A percentile compares a stretch with the other conserved stretches of the same genome.
Conservation (phyloP, 306 rosid species). For the Trifolium subterraneum region DNA sequence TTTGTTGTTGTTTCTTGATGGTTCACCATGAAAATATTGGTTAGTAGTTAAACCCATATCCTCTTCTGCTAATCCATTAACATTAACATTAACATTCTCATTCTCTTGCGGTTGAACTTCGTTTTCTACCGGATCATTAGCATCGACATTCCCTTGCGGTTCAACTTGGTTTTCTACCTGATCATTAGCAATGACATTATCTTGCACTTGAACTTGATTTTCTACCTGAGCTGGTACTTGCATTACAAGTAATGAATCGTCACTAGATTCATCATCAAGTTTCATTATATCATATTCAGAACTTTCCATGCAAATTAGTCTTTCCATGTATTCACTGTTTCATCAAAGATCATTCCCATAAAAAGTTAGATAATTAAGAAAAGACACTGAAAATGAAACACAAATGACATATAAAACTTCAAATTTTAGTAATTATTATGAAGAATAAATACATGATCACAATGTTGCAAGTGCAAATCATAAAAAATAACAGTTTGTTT, state of each 20-base stretch:
- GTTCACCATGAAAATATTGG: background rate
- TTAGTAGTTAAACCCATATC: too few relatives aligned
- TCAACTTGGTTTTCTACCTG: too few relatives aligned
- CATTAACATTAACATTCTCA: too few relatives aligned
- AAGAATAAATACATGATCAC: too few relatives aligned
- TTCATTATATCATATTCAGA: background rate
- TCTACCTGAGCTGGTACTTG: background rate
- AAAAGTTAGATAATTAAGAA: conserved; percentile 33
- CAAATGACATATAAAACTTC: conserved; percentile 12
- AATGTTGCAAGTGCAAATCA: too few relatives aligned
- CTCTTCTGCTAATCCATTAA: too few relatives aligned
- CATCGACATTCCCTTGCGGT: too few relatives aligned
- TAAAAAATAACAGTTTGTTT: too few relatives aligned
- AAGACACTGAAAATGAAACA: background rate
- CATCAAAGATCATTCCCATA: conserved; percentile 43
- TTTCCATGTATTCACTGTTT: conserved; percentile 40
- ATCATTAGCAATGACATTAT: too few relatives aligned
- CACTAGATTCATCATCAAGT: background rate
- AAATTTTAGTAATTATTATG: background rate
- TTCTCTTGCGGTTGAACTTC: too few relatives aligned
- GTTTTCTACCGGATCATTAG: too few relatives aligned
- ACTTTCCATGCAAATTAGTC: conserved; percentile 50
- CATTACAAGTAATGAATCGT: background rate
- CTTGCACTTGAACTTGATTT: too few relatives aligned
- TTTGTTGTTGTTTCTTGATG: background rate